Percentiles rank a stretch among this genome's conserved stretches.
Conservation (phyloP, 75 land plant genomes). For the Adiantum capillusveneris region DNA sequence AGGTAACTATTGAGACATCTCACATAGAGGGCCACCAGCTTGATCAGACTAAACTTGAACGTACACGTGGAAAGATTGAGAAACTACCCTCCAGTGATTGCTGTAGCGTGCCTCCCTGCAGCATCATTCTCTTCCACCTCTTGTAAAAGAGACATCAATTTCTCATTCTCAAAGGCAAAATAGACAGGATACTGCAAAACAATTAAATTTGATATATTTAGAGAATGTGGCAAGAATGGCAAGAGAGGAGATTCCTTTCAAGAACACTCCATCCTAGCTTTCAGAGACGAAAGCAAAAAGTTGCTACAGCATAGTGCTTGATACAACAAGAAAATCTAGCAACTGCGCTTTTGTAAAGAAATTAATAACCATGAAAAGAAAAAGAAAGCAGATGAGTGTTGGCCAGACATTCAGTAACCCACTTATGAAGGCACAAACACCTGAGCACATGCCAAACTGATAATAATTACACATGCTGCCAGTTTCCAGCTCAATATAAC, state of each 20-base stretch:
- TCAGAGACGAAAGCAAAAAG: too few species aligned
- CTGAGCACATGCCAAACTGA: not conserved
- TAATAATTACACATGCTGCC: not conserved
- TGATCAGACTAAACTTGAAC: not conserved
- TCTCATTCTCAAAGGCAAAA: conserved; percentile 84
- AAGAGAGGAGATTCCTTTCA: too few species aligned
- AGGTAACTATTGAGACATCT: too few species aligned
- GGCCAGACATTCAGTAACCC: too few species aligned
- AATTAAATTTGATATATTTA: not conserved
- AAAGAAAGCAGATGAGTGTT: too few species aligned
- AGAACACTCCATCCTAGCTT: too few species aligned
- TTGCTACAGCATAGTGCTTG: too few species aligned
- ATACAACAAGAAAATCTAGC: too few species aligned
- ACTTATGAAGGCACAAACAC: too few species aligned
- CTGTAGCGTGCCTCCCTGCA: conserved; percentile 77
- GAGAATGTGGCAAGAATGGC: too few species aligned
- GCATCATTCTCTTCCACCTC: conserved; percentile 73
- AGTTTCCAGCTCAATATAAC: not conserved
- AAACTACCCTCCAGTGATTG: conserved; percentile 85
- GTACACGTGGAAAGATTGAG: not conserved
- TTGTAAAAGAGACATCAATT: conserved; percentile 43
- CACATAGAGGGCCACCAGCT: not conserved
- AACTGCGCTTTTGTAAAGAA: too few species aligned
- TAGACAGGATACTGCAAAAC: conserved; percentile 92
- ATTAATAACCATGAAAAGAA: too few species aligned